Base-by-base conservation (phyloP, 2,329 filamentous ascomycete genomes). In the Exophiala viscosa region DNA sequence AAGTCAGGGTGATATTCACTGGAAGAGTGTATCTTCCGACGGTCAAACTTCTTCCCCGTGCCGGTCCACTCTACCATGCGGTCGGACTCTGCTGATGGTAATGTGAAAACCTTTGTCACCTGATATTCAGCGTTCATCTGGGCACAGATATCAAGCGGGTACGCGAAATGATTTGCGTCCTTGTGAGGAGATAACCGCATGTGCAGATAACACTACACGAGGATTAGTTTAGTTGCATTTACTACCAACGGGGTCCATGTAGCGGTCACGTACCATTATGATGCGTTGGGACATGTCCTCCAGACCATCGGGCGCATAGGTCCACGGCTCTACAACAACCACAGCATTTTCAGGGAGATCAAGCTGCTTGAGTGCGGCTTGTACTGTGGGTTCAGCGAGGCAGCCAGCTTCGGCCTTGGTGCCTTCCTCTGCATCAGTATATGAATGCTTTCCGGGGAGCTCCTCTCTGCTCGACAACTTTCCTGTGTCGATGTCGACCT, bases 111-210 rank as follows among this genome's bases (percentile, higher is more conserved):
- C 70, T 48, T 76, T 73, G 50, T 72, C 74, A 4, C 80, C 74
- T 20, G 74, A 58, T 2, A 81, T 1, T 74, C 63, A 55, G 76
- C 71, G 9, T 75, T 76, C 33, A 76, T 70, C 60, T 81, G 76
- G 5, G 76, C 74, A 41, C 71, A 74, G 18, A 82, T 68, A 48
- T 79, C 74, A 4, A 82, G 69, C 0, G 79, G 79, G 48, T 81
- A 81, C 3, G 79, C 78, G 58, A 82, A 82, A 64, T 77, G 76
- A 60, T 82, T 82, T 34, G 77, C 72, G 49, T 80, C 76, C 0
- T 64, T 61, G 23, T 76, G 67, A 0, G 70, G 63, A 0, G 66
- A 44, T 0, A 77, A 55, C 3, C 70, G 62, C 63, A 71, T 65
- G 58, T 72, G 72, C 50, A 71, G 70, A 51, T 58, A 66, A 42